Conservation (phyloP, 768 basidiomycete genomes). For the Thelephora ganbajun region DNA sequence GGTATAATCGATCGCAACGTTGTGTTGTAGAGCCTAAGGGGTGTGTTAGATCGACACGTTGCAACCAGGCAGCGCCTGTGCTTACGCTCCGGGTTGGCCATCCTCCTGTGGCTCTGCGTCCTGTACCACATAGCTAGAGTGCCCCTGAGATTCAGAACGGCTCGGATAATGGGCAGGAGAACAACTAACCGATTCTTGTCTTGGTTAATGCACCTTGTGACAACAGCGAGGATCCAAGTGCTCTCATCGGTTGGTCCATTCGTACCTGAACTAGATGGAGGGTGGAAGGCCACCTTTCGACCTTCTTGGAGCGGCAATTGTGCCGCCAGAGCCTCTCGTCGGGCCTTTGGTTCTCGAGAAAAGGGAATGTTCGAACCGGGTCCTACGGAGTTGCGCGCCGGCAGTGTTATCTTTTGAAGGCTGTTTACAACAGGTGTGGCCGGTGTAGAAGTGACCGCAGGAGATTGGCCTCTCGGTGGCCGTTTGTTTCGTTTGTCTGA, state of each 20-base stretch:
- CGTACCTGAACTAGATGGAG: conserved; percentile 41
- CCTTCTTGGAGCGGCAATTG: conserved; percentile 61
- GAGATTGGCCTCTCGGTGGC: conserved; percentile 48
- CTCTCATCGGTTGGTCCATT: conserved; percentile 34
- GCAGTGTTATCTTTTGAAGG: conserved; percentile 37
- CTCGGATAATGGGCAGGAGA: background rate
- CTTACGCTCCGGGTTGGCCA: conserved; percentile 48
- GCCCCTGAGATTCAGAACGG: background rate
- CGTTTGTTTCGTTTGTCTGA: conserved; percentile 70
- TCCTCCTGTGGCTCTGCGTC: conserved; percentile 78
- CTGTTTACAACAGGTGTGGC: conserved; percentile 14
- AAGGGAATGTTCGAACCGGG: conserved; percentile 34
- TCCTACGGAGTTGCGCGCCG: conserved; percentile 42
- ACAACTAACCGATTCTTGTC: conserved; percentile 51
- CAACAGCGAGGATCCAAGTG: conserved; percentile 69
- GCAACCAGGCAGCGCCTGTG: background rate
- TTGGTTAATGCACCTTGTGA: conserved; percentile 53
- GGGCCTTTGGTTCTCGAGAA: conserved; percentile 52
- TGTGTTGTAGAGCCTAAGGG: conserved; percentile 48
- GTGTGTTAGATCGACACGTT: conserved; percentile 1
- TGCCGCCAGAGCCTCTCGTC: conserved; percentile 44
- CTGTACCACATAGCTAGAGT: conserved; percentile 66
- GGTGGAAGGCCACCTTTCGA: conserved; percentile 73
- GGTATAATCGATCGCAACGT: conserved; percentile 63
- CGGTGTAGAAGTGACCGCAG: conserved; percentile 35